Conservation (phyloP, 495 filamentous ascomycete genomes). For the Glarea lozoyensis region DNA sequence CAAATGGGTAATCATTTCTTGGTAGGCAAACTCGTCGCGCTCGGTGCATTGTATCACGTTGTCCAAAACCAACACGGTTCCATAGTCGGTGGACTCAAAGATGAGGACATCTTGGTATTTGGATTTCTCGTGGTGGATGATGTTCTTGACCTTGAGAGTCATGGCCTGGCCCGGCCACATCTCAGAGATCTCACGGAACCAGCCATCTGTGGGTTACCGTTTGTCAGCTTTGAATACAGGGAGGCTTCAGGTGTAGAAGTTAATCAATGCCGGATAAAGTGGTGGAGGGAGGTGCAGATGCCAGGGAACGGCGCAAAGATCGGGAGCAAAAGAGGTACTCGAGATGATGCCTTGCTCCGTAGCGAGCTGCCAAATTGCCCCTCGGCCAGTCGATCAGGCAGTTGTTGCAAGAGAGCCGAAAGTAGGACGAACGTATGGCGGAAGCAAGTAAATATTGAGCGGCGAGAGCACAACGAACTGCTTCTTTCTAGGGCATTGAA, state of each 20-base stretch:
- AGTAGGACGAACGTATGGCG: too few relatives aligned
- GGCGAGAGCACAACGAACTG: too few relatives aligned
- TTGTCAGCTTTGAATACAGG: slow-evolving; percentile 1
- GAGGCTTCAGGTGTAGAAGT: not conserved
- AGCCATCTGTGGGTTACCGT: slow-evolving; percentile 63
- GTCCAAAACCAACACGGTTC: slow-evolving; percentile 94
- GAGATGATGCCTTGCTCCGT: too few relatives aligned
- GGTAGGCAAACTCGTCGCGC: slow-evolving; percentile 98
- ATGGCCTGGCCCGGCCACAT: slow-evolving; percentile 99
- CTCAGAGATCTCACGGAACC: slow-evolving; percentile 95
- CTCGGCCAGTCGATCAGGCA: too few relatives aligned
- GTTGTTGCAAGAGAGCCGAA: too few relatives aligned
- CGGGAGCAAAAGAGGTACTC: not conserved
- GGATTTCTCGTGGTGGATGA: slow-evolving; percentile 98
- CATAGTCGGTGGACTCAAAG: slow-evolving; percentile 95
- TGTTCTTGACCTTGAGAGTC: slow-evolving; percentile 95
- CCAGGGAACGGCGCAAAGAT: not conserved
- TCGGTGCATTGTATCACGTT: slow-evolving; percentile 98
- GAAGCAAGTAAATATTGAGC: too few relatives aligned
- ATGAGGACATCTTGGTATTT: slow-evolving; percentile 97
- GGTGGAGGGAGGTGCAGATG: not conserved
- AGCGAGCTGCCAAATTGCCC: too few relatives aligned
- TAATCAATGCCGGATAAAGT: slow-evolving; percentile 9
- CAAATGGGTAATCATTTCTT: slow-evolving; percentile 99
- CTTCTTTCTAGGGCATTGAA: too few relatives aligned